phyloP scores from a whole-genome alignment of 441 rosid species.

The Bruguiera hainesii region DNA sequence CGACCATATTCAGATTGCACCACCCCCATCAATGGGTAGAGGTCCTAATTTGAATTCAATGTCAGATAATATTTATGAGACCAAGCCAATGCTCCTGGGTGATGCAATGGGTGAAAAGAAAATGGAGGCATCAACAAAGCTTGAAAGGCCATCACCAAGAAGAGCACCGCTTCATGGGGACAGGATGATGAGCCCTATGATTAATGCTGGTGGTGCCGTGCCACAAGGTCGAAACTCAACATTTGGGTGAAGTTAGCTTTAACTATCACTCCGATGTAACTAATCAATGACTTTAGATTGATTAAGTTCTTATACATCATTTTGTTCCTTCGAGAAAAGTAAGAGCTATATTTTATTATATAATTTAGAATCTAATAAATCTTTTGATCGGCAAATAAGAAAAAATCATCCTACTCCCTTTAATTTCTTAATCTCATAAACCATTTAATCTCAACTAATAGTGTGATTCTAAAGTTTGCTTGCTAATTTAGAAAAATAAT shows the following conservation, averaged over 20 bases:
- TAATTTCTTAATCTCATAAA: no score
- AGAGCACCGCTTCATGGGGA: conserved; percentile 44
- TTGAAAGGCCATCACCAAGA: conserved; percentile 70
- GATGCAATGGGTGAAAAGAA: conserved; percentile 46
- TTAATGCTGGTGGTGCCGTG: conserved; percentile 40
- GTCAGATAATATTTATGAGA: conserved; percentile 60
- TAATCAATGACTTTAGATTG: conserved; percentile 19
- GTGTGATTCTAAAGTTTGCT: no score
- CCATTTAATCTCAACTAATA: no score
- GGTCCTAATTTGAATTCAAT: conserved; percentile 50
- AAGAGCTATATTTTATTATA: no score
- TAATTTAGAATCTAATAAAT: no score
- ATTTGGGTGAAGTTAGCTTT: conserved; percentile 37
- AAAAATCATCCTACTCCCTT: no score
- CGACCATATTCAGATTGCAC: conserved; percentile 51
- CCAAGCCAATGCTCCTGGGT: conserved; percentile 57
- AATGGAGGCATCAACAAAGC: conserved; percentile 41
- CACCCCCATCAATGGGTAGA: conserved; percentile 31
- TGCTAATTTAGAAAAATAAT: no score
- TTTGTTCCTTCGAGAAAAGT: no score
- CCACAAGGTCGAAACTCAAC: conserved; percentile 61
- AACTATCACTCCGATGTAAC: not conserved
- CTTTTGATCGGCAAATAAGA: no score
- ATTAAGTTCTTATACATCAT: conserved; percentile 4
- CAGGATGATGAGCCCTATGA: conserved; percentile 51